Conservation (phyloP, 164 flowering plant species). For the Annona squamosa region DNA sequence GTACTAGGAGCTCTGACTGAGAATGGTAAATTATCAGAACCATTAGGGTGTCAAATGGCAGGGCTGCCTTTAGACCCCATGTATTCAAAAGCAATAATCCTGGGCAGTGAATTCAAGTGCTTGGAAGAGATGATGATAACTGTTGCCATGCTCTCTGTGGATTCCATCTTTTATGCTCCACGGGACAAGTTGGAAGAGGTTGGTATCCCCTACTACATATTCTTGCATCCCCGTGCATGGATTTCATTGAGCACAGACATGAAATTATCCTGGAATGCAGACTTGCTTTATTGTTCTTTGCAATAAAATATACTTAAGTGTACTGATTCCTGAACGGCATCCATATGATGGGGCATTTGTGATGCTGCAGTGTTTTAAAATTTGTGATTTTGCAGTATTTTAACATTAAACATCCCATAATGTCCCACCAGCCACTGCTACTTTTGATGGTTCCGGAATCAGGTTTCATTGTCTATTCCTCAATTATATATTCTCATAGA, state of each 20-base stretch:
- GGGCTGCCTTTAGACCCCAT: constrained; percentile 80
- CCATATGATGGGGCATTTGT: background rate
- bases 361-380: background rate
- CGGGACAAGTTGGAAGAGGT: constrained; percentile 87
- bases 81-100: constrained; percentile 78
- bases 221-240: background rate
- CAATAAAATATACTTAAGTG: background rate
- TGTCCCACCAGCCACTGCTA: background rate
- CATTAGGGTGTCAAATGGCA: constrained; percentile 88
- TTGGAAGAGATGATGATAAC: constrained; percentile 89
- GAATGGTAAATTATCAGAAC: constrained; percentile 70
- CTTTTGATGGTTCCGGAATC: background rate
- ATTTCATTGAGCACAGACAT: background rate
- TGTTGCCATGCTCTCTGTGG: constrained; percentile 92
- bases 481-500: background rate
- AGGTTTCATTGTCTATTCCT: background rate
- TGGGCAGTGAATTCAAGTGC: constrained; percentile 75
- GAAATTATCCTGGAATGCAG: background rate
- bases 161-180: constrained; percentile 76
- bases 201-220: constrained; percentile 2
- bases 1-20: constrained; percentile 86
- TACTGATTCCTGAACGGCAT: background rate
- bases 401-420: background rate
- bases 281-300: background rate
- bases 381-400: background rate